Evolutionary conservation across 2,329 filamentous ascomycete genomes (phyloP).

Genomic region (Neonectria neomacrospora): DNA sequence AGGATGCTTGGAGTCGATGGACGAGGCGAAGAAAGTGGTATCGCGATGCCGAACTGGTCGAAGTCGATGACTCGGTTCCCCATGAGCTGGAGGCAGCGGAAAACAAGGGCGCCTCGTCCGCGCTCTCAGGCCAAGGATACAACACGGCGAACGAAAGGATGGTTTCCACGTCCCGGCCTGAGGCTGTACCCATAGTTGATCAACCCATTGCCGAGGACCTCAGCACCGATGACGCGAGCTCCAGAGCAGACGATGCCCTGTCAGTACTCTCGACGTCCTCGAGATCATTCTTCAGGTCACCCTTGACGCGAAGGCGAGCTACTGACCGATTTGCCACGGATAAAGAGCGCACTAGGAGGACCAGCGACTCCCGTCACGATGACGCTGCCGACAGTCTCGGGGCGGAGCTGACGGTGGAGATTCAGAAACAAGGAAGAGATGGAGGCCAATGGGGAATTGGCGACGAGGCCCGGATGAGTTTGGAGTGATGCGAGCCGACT

Average conservation of each 20-base stretch:
- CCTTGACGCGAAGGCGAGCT: conserved; percentile 53
- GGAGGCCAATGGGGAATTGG: conserved; percentile 79
- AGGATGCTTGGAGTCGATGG: conserved; percentile 94
- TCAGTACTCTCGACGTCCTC: conserved; percentile 63
- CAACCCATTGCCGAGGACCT: conserved; percentile 42
- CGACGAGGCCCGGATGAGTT: conserved; percentile 84
- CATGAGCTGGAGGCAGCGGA: conserved; percentile 55
- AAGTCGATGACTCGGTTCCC: conserved; percentile 60
- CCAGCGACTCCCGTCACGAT: conserved; percentile 56
- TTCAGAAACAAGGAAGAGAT: conserved; percentile 64
- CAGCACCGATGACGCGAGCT: conserved; percentile 41
- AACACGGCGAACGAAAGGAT: conserved; percentile 53
- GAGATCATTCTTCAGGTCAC: conserved; percentile 56
- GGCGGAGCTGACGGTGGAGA: conserved; percentile 60
- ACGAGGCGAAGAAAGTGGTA: conserved; percentile 96
- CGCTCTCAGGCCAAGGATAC: conserved; percentile 47
- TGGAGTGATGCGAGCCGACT: conserved; percentile 62
- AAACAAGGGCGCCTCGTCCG: conserved; percentile 39
- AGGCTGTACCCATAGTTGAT: conserved; percentile 38
- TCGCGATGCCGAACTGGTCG: conserved; percentile 93
- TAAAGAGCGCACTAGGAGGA: conserved; percentile 52
- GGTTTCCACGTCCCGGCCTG: conserved; percentile 44
- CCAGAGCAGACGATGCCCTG: conserved; percentile 54
- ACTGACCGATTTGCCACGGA: conserved; percentile 51
- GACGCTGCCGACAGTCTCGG: conserved; percentile 56